phyloP scores from a whole-genome alignment of 805 yeast species.

The Maudiozyma bulderi region DNA sequence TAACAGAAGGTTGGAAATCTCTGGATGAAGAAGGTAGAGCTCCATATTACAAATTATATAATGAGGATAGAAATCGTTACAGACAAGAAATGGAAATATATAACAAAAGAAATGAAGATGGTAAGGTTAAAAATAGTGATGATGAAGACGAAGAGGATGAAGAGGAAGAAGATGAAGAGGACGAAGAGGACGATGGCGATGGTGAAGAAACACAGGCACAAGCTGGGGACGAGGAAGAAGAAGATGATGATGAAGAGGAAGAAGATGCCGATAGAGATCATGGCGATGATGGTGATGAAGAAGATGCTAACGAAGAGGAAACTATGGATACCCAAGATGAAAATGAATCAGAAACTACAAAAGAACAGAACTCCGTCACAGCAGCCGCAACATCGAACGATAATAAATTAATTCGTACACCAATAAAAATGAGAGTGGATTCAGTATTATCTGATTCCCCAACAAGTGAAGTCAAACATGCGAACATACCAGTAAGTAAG shows the following conservation, averaged over 20 bases:
- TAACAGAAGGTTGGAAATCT: constrained; percentile 81
- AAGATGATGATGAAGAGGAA: constrained; percentile 3
- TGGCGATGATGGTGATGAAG: constrained; percentile 4
- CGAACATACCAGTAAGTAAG: not conserved
- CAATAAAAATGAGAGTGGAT: not conserved
- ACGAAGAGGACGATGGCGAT: constrained; percentile 1
- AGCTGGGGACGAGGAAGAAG: constrained; percentile 7
- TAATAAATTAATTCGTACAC: not conserved
- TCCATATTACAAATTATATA: constrained; percentile 67
- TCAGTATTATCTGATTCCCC: not conserved
- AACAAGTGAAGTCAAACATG: not conserved
- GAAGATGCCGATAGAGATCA: constrained; percentile 3
- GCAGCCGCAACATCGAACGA: not conserved
- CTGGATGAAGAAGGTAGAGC: constrained; percentile 58
- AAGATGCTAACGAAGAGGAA: constrained; percentile 19
- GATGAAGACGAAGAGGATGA: not conserved
- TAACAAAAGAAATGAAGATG: constrained; percentile 1
- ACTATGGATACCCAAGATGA: constrained; percentile 8
- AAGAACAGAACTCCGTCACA: not conserved
- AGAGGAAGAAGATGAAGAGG: not conserved
- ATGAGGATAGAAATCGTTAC: constrained; percentile 69
- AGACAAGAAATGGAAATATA: constrained; percentile 59
- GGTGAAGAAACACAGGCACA: not conserved
- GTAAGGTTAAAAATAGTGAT: not conserved
- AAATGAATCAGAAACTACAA: not conserved